Evolutionary conservation across 1,284 basidiomycete species (phyloP).

Genomic region (Stygiomarasmius scandens): DNA sequence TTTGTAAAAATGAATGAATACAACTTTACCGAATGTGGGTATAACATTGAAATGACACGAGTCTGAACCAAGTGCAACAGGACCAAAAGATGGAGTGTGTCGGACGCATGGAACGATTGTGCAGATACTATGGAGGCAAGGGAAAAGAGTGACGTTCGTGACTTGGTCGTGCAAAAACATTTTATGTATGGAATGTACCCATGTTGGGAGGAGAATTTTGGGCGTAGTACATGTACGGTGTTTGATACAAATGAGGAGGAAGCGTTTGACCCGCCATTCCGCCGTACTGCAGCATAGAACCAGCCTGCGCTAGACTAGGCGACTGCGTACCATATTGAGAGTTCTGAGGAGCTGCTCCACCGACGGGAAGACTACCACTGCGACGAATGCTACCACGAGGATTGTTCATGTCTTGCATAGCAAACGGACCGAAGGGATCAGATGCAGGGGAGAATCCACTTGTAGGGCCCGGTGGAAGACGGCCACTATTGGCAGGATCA

Average conservation of each 20-base stretch:
- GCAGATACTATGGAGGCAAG: constrained; percentile 22
- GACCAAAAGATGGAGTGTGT: constrained; percentile 7
- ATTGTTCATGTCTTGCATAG: constrained; percentile 59
- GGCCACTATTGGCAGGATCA: constrained; percentile 56
- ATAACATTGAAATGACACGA: constrained; percentile 31
- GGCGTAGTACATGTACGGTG: constrained; percentile 80
- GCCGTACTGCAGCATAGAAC: constrained; percentile 68
- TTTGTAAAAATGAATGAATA: constrained; percentile 34
- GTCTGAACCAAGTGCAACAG: constrained; percentile 31
- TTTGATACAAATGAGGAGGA: constrained; percentile 73
- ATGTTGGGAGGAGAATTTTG: constrained; percentile 69
- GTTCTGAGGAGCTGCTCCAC: constrained; percentile 43
- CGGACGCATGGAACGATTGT: constrained; percentile 23
- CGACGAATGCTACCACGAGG: constrained; percentile 57
- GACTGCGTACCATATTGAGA: constrained; percentile 64
- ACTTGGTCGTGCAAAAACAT: constrained; percentile 28
- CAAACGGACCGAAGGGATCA: constrained; percentile 79
- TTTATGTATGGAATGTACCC: constrained; percentile 75
- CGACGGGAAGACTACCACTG: constrained; percentile 42
- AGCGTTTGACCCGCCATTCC: constrained; percentile 62
- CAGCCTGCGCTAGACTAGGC: constrained; percentile 55
- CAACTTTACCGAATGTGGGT: constrained; percentile 33
- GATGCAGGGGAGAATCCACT: constrained; percentile 63
- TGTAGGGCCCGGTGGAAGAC: constrained; percentile 47
- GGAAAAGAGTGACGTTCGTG: constrained; percentile 41